Conservation (phyloP, 129 eudicot species). For the Tagetes erecta region DNA sequence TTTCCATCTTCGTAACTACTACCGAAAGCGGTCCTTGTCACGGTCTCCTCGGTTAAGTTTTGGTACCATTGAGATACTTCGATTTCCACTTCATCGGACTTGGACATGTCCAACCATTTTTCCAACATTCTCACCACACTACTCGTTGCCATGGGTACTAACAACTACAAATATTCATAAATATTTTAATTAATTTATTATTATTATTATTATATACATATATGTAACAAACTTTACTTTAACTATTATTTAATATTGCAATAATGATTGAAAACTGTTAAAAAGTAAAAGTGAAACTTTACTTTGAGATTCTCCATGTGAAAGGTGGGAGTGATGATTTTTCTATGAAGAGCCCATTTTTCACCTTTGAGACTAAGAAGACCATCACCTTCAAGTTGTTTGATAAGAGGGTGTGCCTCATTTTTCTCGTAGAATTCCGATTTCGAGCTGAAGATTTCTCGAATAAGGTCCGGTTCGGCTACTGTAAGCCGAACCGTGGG, state of each 20-base stretch:
- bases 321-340: conserved; percentile 90
- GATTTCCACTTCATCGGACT: conserved; percentile 56
- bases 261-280: conserved; percentile 16
- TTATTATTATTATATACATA: too few relatives aligned
- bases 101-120: conserved; percentile 60
- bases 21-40: conserved; percentile 74
- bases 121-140: conserved; percentile 69
- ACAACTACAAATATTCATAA: conserved; percentile 42
- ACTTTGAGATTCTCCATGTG: conserved; percentile 96
- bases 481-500: conserved; percentile 76
- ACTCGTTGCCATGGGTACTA: conserved; percentile 66
- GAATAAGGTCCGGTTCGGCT: conserved; percentile 81
- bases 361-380: conserved; percentile 86
- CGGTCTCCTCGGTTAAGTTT: conserved; percentile 69
- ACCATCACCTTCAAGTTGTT: conserved; percentile 93
- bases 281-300: conserved; percentile 30
- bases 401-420: conserved; percentile 77
- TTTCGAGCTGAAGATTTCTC: conserved; percentile 73
- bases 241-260: neutral
- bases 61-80: conserved; percentile 83
- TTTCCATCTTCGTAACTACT: conserved; percentile 81
- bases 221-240: neutral
- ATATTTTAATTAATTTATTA: neutral
- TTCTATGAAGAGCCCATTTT: conserved; percentile 97
- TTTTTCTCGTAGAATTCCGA: conserved; percentile 79